phyloP scores from a whole-genome alignment of 129 eudicot species.

The Chrysanthemum lavandulifolium region DNA sequence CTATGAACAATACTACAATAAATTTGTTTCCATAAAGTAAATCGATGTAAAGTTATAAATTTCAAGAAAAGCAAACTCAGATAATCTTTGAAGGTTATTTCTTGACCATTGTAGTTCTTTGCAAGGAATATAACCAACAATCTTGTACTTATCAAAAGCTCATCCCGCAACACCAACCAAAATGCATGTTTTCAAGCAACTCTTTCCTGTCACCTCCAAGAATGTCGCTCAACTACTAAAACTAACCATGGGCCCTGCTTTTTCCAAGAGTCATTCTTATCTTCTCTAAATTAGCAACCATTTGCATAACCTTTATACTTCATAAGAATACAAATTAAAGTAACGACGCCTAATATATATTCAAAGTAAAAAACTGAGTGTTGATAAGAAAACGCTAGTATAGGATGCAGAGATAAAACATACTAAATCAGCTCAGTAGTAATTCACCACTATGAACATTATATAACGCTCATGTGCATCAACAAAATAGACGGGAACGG shows the following conservation, averaged over 20 bases:
- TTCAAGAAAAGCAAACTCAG: slow-evolving; percentile 46
- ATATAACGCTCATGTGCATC: too few species aligned
- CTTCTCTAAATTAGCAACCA: slow-evolving; percentile 70
- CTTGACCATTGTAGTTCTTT: slow-evolving; percentile 60
- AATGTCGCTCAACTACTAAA: slow-evolving; percentile 71
- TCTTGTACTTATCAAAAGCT: slow-evolving; percentile 74
- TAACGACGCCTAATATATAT: not conserved
- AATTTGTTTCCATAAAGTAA: not conserved
- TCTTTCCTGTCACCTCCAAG: slow-evolving; percentile 58
- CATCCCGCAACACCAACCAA: slow-evolving; percentile 86
- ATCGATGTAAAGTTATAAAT: not conserved
- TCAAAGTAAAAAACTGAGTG: not conserved
- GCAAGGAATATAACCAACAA: slow-evolving; percentile 70
- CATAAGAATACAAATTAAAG: slow-evolving; percentile 21
- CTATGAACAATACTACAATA: too few species aligned
- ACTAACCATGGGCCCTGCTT: slow-evolving; percentile 56
- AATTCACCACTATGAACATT: too few species aligned
- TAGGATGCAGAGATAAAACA: too few species aligned
- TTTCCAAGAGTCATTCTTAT: slow-evolving; percentile 51
- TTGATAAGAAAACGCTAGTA: too few species aligned
- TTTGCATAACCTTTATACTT: slow-evolving; percentile 32
- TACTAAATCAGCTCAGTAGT: too few species aligned
- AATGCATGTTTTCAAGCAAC: slow-evolving; percentile 58
- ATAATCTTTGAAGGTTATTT: slow-evolving; percentile 70
- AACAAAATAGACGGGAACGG: too few species aligned